Percentiles rank a stretch among this genome's conserved stretches.
These are phyloP conservation scores for Neolecta irregularis DNA, from an alignment of 1,139 yeast species.

Conservation along the genomic window DNA sequence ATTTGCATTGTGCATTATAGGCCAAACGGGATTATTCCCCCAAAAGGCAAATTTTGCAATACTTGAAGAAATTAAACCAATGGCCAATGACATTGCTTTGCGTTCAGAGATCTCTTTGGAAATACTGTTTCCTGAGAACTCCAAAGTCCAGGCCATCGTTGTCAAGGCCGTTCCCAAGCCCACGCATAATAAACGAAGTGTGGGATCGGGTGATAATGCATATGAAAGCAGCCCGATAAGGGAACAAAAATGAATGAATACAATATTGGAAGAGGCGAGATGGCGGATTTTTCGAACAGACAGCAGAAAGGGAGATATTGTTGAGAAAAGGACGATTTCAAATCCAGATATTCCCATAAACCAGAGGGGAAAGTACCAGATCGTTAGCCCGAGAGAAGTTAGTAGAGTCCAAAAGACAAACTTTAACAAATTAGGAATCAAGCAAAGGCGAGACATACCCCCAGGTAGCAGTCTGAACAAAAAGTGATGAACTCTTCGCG, in stretches of 20 bases:
- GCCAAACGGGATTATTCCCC: constrained; percentile 93
- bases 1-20: constrained; percentile 69
- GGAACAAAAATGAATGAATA: constrained; percentile 40
- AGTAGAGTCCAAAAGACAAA: constrained; percentile 71
- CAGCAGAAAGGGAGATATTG: constrained; percentile 45
- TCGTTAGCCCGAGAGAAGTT: constrained; percentile 66
- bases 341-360: constrained; percentile 85
- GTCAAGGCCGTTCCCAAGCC: constrained; percentile 55
- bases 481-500: not conserved
- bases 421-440: no score
- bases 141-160: constrained; percentile 46
- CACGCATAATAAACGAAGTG: constrained; percentile 45
- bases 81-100: constrained; percentile 44
- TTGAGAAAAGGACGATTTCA: constrained; percentile 52
- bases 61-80: constrained; percentile 62
- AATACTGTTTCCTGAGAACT: constrained; percentile 35
- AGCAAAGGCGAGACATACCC: constrained; percentile 13
- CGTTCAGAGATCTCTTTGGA: constrained; percentile 33
- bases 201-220: constrained; percentile 50
- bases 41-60: constrained; percentile 59
- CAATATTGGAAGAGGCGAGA: constrained; percentile 36
- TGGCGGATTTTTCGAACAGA: constrained; percentile 37
- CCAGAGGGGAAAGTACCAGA: constrained; percentile 98
- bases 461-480: constrained; percentile 12
- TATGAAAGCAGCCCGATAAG: constrained; percentile 65